Base-by-base conservation (phyloP, 129 eudicot genomes). In the Chrysanthemum lavandulifolium region DNA sequence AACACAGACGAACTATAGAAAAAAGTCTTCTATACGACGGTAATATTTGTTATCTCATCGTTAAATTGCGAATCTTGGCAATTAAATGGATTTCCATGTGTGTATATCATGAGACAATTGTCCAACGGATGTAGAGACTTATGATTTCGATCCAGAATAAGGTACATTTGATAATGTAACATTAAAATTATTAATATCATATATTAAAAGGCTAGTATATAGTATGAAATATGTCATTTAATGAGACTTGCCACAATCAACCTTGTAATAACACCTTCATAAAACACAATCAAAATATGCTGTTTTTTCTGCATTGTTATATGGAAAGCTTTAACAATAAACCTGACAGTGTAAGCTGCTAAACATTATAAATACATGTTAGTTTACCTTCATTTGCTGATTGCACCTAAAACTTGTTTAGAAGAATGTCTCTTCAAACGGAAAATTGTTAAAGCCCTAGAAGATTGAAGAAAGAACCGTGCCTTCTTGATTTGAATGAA, bases 401-500 rank as follows among this genome's bases (percentile, higher is more conserved):
- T 7, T 61, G 49, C 19, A 62, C 18, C 16, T 51, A 61, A n/a
- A 33, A 2, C 31, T 33, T n/a, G 23, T 61, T 19, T 10, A 3
- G 16, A 78, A 65, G 67, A 71, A 78, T 78, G 82, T n/a, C n/a
- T 18, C 51, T 52, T 62, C 67, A 27, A 56, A 15, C 10, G 68
- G 64, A 63, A 54, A 56, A 27, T 54, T 33, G 23, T 55, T 64
- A 31, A 31, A 8, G 47, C 31, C 73, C 73, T 11, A 71, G 0
- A 54, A 61, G 29, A 45, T 23, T 56, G 61, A 78, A 64, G 77
- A 54, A 78, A 57, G 48, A 57, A 16, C 13, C 19, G 19, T 18
- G 55, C 36, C 29, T 78, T 72, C 73, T 72, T 72, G 78, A 78
- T 72, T 65, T 78, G 62, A 78, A 78, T 31, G 63, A 72, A 59